Conservation (phyloP, 2,329 filamentous ascomycete species). For the Colletotrichum nymphaeae region DNA sequence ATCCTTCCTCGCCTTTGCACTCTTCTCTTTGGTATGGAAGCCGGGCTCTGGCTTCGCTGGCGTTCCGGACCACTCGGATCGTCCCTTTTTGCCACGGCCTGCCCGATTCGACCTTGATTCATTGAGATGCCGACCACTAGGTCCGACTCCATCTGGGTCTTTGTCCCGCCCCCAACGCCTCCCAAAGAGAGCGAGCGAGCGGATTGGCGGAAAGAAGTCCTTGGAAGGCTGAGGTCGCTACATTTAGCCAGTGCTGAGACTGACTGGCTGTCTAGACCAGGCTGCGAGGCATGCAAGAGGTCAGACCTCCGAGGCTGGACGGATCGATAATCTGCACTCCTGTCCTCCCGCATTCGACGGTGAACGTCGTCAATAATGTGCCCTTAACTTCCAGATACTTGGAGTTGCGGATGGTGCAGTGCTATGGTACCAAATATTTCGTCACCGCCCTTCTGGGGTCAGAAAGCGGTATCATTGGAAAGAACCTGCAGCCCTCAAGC, state of each 20-base stretch:
- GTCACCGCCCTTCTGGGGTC: slow-evolving; percentile 39
- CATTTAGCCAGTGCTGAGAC: neutral
- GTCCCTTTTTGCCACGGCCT: slow-evolving; percentile 37
- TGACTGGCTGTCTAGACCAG: neutral
- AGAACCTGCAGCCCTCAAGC: no score
- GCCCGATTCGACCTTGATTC: slow-evolving; percentile 35
- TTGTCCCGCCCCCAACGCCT: slow-evolving; percentile 5
- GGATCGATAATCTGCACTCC: neutral
- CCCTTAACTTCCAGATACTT: neutral
- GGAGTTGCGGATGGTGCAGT: neutral
- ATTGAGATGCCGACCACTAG: slow-evolving; percentile 16
- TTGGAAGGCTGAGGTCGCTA: neutral
- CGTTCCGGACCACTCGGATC: slow-evolving; percentile 38
- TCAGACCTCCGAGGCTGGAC: slow-evolving; percentile 11
- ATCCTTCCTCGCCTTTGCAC: neutral
- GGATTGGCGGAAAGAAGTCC: neutral
- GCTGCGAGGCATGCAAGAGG: neutral
- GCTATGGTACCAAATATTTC: slow-evolving; percentile 37
- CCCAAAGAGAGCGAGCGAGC: neutral
- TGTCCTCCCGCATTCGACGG: neutral
- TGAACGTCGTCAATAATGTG: no score
- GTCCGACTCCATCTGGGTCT: slow-evolving; percentile 22
- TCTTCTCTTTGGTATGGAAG: neutral
- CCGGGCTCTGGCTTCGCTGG: slow-evolving; percentile 1
- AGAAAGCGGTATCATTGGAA: no score